A percentile compares a stretch with the other conserved stretches of the same genome.
Conservation (phyloP, 129 eudicot genomes). For the Flaveria brownii region DNA sequence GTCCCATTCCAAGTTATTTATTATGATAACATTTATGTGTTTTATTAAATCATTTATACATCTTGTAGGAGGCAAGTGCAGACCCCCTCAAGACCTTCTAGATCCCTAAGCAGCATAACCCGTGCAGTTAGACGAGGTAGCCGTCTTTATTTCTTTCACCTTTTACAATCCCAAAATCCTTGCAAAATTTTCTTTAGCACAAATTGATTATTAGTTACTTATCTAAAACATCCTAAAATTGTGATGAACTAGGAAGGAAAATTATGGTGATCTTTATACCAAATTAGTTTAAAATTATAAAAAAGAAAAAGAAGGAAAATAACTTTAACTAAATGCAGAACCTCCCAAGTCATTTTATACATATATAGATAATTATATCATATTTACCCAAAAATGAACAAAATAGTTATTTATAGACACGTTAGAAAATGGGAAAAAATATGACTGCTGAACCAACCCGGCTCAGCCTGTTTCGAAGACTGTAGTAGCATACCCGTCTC, state of each 20-base stretch:
- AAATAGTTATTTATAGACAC: background rate
- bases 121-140: conserved; percentile 91
- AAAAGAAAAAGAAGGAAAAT: background rate
- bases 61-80: conserved; percentile 76
- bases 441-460: background rate
- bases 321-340: background rate
- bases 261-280: background rate
- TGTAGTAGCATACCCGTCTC: background rate
- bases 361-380: no score
- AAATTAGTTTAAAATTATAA: background rate
- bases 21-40: conserved; percentile 14
- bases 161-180: background rate
- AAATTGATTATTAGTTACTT: background rate
- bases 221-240: background rate
- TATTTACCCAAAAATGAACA: background rate
- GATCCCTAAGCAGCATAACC: conserved; percentile 81
- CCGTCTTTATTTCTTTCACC: background rate
- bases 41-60: conserved; percentile 6
- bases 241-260: background rate
- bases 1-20: background rate
- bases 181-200: background rate
- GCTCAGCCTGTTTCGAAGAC: background rate
- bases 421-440: background rate
- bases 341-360: background rate
- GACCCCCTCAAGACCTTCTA: conserved; percentile 79